Percentiles rank a stretch among this genome's conserved stretches.
phyloP scores from a whole-genome alignment of 2,329 filamentous ascomycete genomes.

The Phialemonium atrogriseum region DNA sequence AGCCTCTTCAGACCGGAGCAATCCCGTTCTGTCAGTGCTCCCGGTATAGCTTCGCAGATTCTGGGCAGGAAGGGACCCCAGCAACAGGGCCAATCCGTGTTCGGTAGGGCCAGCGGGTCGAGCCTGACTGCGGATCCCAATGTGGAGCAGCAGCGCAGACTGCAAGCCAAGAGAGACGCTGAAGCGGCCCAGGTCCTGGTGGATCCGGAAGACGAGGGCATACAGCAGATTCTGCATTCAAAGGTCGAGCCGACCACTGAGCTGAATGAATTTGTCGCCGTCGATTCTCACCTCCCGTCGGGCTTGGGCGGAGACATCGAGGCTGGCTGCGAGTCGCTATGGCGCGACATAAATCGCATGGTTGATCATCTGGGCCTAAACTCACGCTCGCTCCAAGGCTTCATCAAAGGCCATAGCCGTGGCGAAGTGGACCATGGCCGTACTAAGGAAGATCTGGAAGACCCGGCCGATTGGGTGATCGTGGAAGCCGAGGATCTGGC shows the following conservation, averaged over 20 bases:
- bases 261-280: slow-evolving; percentile 61
- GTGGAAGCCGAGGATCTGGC: slow-evolving; percentile 66
- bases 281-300: slow-evolving; percentile 27
- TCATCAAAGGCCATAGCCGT: slow-evolving; percentile 59
- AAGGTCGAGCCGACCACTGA: slow-evolving; percentile 52
- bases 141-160: slow-evolving; percentile 40
- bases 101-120: slow-evolving; percentile 29
- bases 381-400: slow-evolving; percentile 54
- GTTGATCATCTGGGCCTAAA: slow-evolving; percentile 88
- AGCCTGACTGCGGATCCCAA: slow-evolving; percentile 35
- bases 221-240: slow-evolving; percentile 54
- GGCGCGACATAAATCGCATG: slow-evolving; percentile 86
- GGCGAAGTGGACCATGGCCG: slow-evolving; percentile 44
- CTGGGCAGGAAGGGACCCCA: slow-evolving; percentile 32
- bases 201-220: slow-evolving; percentile 62
- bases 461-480: slow-evolving; percentile 62
- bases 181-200: slow-evolving; percentile 49
- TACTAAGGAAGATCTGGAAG: slow-evolving; percentile 59
- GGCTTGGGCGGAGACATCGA: too few species aligned
- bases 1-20: slow-evolving; percentile 40
- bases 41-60: slow-evolving; percentile 48
- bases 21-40: slow-evolving; percentile 51
- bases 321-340: slow-evolving; percentile 55
- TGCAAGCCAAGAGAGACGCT: slow-evolving; percentile 46
- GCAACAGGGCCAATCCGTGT: slow-evolving; percentile 3